A percentile compares a stretch with the other conserved stretches of the same genome.
phyloP scores from a whole-genome alignment of 2,329 filamentous ascomycete species.

The Aspergillus hortae region DNA sequence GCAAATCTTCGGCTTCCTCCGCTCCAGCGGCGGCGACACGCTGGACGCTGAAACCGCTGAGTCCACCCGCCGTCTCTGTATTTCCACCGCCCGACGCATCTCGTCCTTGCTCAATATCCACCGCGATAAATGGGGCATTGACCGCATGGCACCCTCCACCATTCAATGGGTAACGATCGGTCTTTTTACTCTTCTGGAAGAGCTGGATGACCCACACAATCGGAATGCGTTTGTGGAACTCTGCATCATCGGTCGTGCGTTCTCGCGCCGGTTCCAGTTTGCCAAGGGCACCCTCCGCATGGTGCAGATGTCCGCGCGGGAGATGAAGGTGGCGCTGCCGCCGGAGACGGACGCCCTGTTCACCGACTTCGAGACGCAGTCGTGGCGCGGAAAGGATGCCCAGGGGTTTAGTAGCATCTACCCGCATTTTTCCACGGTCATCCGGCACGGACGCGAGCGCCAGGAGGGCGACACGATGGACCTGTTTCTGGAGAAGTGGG shows the following conservation, averaged over 20 bases:
- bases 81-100: constrained; percentile 20
- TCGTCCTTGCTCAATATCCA: constrained; percentile 21
- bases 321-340: constrained; percentile 20
- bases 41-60: constrained; percentile 5
- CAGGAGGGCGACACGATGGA: constrained; percentile 16
- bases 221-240: constrained; percentile 25
- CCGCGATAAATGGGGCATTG: constrained; percentile 27
- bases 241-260: constrained; percentile 21
- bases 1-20: constrained; percentile 26
- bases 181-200: constrained; percentile 25
- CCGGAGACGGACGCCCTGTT: constrained; percentile 21
- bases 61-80: constrained; percentile 15
- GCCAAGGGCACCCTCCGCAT: constrained; percentile 25
- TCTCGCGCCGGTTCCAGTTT: constrained; percentile 23
- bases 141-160: constrained; percentile 23
- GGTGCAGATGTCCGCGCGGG: constrained; percentile 23
- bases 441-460: constrained; percentile 7
- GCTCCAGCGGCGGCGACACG: constrained; percentile 5
- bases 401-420: constrained; percentile 24
- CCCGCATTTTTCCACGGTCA: constrained; percentile 17
- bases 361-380: constrained; percentile 17
- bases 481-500: constrained; percentile 28
- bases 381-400: constrained; percentile 14
- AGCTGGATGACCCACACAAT: constrained; percentile 18
- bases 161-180: constrained; percentile 25